Evolutionary conservation across 345 rosid species (phyloP).

Genomic region (Arabidopsis thaliana): TAIR10.1 NC_003070.9:29188501-29189000

Average conservation of each 20-base stretch:
- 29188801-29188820: neutral
- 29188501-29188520: slow-evolving; percentile 21
- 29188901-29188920: neutral
- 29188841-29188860: slow-evolving; percentile 25
- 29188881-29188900: slow-evolving; percentile 13
- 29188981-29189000: slow-evolving; percentile 28
- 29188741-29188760: slow-evolving; percentile 31
- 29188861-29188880: neutral
- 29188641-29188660: slow-evolving; percentile 24
- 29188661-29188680: slow-evolving; percentile 23
- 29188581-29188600: neutral
- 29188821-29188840: slow-evolving; percentile 22
- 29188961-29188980: slow-evolving; percentile 28
- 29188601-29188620: neutral
- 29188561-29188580: too few species aligned
- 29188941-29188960: slow-evolving; percentile 15
- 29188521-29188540: neutral
- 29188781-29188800: slow-evolving; percentile 26
- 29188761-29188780: slow-evolving; percentile 38
- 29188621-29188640: neutral
- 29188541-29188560: too few species aligned
- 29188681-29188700: slow-evolving; percentile 4
- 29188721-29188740: slow-evolving; percentile 39
- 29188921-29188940: slow-evolving; percentile 2
- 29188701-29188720: slow-evolving; percentile 35